These are phyloP conservation scores for Cyclaneusma minus DNA, from an alignment of 2,329 filamentous ascomycete species.

Conservation along the genomic window DNA sequence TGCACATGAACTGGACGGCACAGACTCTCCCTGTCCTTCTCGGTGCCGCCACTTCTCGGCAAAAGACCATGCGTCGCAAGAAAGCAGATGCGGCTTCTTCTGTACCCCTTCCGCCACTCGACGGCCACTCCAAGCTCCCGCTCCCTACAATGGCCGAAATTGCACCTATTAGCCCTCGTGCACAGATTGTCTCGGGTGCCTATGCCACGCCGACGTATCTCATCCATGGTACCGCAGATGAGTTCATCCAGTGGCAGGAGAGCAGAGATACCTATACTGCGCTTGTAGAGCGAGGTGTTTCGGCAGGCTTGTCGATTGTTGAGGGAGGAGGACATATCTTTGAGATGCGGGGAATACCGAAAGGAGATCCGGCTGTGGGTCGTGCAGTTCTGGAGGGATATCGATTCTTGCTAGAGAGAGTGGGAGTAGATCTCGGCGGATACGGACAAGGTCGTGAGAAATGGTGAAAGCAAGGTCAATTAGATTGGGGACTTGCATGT, in stretches of 20 bases:
- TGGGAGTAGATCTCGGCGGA: no score
- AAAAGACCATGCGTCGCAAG: conserved; percentile 1
- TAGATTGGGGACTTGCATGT: no score
- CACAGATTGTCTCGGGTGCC: conserved; percentile 11
- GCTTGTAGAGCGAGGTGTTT: conserved; percentile 6
- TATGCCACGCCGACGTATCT: conserved; percentile 18
- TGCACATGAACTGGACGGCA: conserved; percentile 27
- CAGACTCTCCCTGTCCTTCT: conserved; percentile 22
- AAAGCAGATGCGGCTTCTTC: conserved; percentile 5
- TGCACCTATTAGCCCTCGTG: conserved; percentile 11
- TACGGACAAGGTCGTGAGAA: no score
- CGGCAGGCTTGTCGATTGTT: conserved; percentile 4
- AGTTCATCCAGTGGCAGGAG: conserved; percentile 16
- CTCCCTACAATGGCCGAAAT: conserved; percentile 8
- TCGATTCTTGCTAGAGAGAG: conserved; percentile 5
- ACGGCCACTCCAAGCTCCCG: conserved; percentile 2
- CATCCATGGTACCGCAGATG: conserved; percentile 14
- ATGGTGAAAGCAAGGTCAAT: no score
- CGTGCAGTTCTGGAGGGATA: conserved; percentile 4
- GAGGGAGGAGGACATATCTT: conserved; percentile 7
- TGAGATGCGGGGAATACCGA: conserved; percentile 5
- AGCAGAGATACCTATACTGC: conserved; percentile 9
- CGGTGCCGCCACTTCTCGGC: conserved; percentile 14
- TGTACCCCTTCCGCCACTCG: no score
- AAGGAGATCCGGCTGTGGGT: conserved; percentile 2